phyloP scores from a whole-genome alignment of 2,329 filamentous ascomycete species.

The Rachicladosporium sp. region DNA sequence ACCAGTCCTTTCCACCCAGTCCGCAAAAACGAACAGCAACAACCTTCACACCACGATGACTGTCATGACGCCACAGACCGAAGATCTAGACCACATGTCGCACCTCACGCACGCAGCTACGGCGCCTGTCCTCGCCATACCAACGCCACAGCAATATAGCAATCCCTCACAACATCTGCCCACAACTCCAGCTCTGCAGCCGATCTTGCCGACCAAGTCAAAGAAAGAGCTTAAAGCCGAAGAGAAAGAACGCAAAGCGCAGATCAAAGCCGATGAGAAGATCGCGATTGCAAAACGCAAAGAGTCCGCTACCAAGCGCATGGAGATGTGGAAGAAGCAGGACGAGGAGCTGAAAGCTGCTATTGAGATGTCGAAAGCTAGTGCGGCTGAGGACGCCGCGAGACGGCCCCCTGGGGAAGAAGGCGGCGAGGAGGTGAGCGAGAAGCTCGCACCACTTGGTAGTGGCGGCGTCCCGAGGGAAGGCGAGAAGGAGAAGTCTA shows the following conservation, averaged over 20 bases:
- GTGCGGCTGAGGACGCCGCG: constrained; percentile 43
- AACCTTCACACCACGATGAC: constrained; percentile 21
- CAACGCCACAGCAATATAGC: not conserved
- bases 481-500: constrained; percentile 10
- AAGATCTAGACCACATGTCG: constrained; percentile 38
- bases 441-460: too few relatives aligned
- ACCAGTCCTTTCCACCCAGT: too few relatives aligned
- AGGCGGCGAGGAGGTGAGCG: too few relatives aligned
- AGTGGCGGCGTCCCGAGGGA: constrained; percentile 12
- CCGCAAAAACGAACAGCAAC: constrained; percentile 6
- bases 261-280: constrained; percentile 46
- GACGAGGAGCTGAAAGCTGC: constrained; percentile 53
- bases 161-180: constrained; percentile 21
- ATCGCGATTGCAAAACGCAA: constrained; percentile 26
- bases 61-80: constrained; percentile 29
- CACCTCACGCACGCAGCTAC: constrained; percentile 56
- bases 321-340: constrained; percentile 44
- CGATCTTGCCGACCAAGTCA: constrained; percentile 41
- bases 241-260: constrained; percentile 46
- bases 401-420: constrained; percentile 4
- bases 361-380: constrained; percentile 53
- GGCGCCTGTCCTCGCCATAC: constrained; percentile 23
- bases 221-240: constrained; percentile 54
- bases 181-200: constrained; percentile 33
- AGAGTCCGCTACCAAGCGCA: constrained; percentile 29